Conservation (phyloP, 2,329 filamentous ascomycete species). For the Ophiognomonia clavigignenti-juglandacearum region DNA sequence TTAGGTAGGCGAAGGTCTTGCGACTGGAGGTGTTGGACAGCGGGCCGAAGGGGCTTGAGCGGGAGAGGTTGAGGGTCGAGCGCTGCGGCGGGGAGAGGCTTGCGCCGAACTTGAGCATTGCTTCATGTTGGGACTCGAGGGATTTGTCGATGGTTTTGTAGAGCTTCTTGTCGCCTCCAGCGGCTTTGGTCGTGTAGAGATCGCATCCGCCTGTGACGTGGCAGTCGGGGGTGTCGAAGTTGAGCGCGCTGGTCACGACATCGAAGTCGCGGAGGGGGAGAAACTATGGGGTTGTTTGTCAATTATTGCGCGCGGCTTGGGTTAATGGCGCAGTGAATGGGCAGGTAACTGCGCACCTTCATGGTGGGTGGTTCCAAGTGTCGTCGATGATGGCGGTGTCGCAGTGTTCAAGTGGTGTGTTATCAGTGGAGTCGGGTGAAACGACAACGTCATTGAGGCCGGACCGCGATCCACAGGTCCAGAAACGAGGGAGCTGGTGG, state of each 20-base stretch:
- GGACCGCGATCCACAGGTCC: conserved; percentile 6
- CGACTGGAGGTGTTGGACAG: conserved; percentile 84
- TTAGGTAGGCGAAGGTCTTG: conserved; percentile 90
- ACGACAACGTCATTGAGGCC: conserved; percentile 15
- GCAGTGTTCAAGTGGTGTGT: conserved; percentile 5
- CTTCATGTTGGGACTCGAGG: conserved; percentile 86
- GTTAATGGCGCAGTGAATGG: too few species aligned
- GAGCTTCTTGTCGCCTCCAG: conserved; percentile 91
- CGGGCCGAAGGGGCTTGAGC: conserved; percentile 87
- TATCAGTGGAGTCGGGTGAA: conserved; percentile 15
- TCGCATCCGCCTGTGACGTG: conserved; percentile 92
- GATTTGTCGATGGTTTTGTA: conserved; percentile 94
- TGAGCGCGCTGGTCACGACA: conserved; percentile 84
- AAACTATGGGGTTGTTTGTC: conserved; percentile 54
- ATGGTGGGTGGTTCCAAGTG: conserved; percentile 22
- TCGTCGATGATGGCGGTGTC: not conserved
- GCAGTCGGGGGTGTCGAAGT: conserved; percentile 91
- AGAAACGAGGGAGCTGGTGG: not conserved
- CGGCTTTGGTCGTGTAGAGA: conserved; percentile 94
- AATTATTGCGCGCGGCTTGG: conserved; percentile 1
- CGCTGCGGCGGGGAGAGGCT: conserved; percentile 81
- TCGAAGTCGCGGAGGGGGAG: conserved; percentile 88
- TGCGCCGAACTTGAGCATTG: conserved; percentile 78
- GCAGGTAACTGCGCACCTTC: conserved; percentile 29
- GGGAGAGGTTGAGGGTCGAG: conserved; percentile 67